Conservation (phyloP, 148 eudicot species). For the Amaranthus cruentus region DNA sequence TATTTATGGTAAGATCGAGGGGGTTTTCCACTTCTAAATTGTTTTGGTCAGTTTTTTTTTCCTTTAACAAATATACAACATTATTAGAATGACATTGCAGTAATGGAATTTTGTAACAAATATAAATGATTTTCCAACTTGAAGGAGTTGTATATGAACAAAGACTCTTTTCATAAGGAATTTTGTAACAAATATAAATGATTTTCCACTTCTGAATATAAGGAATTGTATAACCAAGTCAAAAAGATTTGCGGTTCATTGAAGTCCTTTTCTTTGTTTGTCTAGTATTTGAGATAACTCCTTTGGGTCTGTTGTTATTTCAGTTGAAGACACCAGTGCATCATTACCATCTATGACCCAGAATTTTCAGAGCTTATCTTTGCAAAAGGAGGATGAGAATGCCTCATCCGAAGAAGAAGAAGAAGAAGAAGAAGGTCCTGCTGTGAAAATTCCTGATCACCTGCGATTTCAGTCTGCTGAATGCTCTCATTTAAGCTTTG, state of each 20-base stretch:
- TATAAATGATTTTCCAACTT: background rate
- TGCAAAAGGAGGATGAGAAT: constrained; percentile 46
- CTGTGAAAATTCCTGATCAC: constrained; percentile 84
- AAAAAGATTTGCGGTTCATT: background rate
- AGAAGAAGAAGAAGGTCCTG: constrained; percentile 38
- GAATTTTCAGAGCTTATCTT: constrained; percentile 58
- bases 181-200: background rate
- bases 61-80: too few species aligned
- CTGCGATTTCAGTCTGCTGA: constrained; percentile 70
- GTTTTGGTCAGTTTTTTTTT: too few species aligned
- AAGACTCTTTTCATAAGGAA: background rate
- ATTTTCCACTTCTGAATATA: background rate
- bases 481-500: constrained; percentile 90
- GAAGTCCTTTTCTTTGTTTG: too few species aligned
- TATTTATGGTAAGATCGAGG: too few species aligned
- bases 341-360: constrained; percentile 57
- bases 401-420: constrained; percentile 35
- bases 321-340: constrained; percentile 31
- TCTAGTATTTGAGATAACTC: background rate
- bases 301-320: background rate
- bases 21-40: too few species aligned
- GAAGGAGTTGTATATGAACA: background rate
- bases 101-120: background rate
- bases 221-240: background rate
- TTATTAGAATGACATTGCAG: too few species aligned